phyloP scores from a whole-genome alignment of 2,329 filamentous ascomycete genomes.

The Sclerotiophoma versabilis region DNA sequence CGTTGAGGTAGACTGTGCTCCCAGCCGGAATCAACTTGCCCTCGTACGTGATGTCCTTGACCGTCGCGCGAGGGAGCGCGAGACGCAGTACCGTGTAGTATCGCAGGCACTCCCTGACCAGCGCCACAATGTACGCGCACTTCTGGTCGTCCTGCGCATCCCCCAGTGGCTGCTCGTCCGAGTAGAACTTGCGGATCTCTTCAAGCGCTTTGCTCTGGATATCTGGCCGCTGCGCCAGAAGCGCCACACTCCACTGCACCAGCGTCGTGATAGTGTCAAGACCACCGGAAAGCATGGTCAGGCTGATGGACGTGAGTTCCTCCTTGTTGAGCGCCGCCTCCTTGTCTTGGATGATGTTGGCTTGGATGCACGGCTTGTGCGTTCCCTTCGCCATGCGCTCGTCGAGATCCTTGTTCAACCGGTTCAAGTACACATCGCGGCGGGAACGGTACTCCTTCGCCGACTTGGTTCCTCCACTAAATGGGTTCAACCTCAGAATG shows the following conservation, averaged over 20 bases:
- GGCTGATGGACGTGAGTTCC: conserved; percentile 69
- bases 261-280: conserved; percentile 72
- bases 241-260: conserved; percentile 69
- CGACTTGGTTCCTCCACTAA: conserved; percentile 64
- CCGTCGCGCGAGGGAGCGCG: conserved; percentile 66
- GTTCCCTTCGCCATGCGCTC: conserved; percentile 67
- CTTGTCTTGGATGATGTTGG: conserved; percentile 69
- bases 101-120: conserved; percentile 68
- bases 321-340: conserved; percentile 68
- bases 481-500: conserved; percentile 65
- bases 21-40: conserved; percentile 66
- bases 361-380: conserved; percentile 70
- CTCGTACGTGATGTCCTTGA: conserved; percentile 66
- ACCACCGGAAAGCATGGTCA: conserved; percentile 73
- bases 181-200: conserved; percentile 64
- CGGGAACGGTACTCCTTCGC: conserved; percentile 67
- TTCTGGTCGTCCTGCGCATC: conserved; percentile 69
- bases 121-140: conserved; percentile 68
- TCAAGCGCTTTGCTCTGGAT: conserved; percentile 66
- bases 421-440: conserved; percentile 66
- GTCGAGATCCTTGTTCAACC: conserved; percentile 65
- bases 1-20: conserved; percentile 70
- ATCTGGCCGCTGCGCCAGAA: conserved; percentile 66
- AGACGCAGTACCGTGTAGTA: conserved; percentile 70
- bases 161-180: conserved; percentile 62